A percentile compares a stretch with the other conserved stretches of the same genome.
Conservation (phyloP, 2,329 filamentous ascomycete species). For the Trichoderma sp. region DNA sequence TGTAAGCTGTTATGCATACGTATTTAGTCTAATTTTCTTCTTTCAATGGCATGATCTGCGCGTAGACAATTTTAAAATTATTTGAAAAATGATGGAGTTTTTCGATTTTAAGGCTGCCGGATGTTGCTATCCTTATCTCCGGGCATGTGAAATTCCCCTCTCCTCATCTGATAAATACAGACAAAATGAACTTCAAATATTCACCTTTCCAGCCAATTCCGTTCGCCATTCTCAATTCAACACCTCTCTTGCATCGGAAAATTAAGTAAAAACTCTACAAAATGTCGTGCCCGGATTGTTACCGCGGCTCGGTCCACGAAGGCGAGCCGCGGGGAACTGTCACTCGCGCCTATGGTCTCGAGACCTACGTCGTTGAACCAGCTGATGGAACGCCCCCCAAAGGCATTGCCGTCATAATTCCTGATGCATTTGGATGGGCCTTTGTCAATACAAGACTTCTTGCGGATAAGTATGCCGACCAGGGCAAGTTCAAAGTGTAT, state of each 20-base stretch:
- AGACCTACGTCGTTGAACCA: conserved; percentile 47
- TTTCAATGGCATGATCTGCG: background rate
- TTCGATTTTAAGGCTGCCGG: background rate
- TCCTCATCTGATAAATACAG: background rate
- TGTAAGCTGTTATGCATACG: background rate
- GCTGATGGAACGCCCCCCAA: conserved; percentile 33
- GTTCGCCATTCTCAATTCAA: background rate
- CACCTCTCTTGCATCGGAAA: too few relatives aligned
- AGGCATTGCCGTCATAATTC: conserved; percentile 52
- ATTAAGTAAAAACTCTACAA: background rate
- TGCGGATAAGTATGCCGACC: conserved; percentile 53
- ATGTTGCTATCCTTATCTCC: background rate
- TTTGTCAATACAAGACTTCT: conserved; percentile 53
- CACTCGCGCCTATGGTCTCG: conserved; percentile 46
- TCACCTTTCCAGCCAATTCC: background rate
- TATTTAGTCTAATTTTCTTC: background rate
- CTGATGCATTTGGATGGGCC: conserved; percentile 56
- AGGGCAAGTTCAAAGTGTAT: conserved; percentile 49
- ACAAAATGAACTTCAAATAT: background rate
- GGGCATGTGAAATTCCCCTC: background rate
- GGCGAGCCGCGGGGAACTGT: conserved; percentile 45
- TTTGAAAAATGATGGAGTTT: background rate
- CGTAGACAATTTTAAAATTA: background rate
- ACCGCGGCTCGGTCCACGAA: conserved; percentile 45
- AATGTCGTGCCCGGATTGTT: conserved; percentile 45